phyloP scores from a whole-genome alignment of 106 monocot genomes.

The Triglochin maritima region DNA sequence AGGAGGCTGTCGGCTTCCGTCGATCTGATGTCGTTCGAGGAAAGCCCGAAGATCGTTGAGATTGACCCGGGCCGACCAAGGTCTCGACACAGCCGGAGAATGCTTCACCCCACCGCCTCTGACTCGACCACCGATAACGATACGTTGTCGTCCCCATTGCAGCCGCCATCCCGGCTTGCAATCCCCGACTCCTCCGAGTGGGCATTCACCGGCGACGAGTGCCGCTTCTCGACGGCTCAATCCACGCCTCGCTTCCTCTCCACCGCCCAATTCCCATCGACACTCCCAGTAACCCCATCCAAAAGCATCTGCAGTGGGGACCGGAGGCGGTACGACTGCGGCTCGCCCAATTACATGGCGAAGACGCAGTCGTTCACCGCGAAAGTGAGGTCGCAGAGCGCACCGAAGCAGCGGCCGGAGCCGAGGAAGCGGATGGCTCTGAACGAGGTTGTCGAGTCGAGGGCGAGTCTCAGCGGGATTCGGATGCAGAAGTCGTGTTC shows the following conservation, averaged over 20 bases:
- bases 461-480: conserved; percentile 51
- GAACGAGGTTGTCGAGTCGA: conserved; percentile 28
- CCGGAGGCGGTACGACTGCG: no score
- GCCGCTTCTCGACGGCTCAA: conserved; percentile 25
- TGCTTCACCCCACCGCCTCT: not conserved
- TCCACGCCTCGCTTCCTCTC: conserved; percentile 17
- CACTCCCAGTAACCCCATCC: conserved; percentile 31
- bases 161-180: not conserved
- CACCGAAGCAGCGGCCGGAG: conserved; percentile 79
- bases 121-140: conserved; percentile 20
- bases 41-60: conserved; percentile 23
- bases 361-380: conserved; percentile 85
- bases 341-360: conserved; percentile 59
- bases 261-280: not conserved
- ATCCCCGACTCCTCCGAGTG: conserved; percentile 12
- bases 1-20: conserved; percentile 7
- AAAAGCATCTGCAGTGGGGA: conserved; percentile 27
- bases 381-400: conserved; percentile 84
- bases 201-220: conserved; percentile 14
- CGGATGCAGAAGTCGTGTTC: conserved; percentile 46
- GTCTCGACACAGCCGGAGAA: not conserved
- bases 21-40: conserved; percentile 8
- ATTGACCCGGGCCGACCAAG: conserved; percentile 19
- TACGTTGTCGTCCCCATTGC: conserved; percentile 9
- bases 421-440: conserved; percentile 28